Conservation (phyloP, 495 filamentous ascomycete genomes). For the Annulohypoxylon maeteangense region DNA sequence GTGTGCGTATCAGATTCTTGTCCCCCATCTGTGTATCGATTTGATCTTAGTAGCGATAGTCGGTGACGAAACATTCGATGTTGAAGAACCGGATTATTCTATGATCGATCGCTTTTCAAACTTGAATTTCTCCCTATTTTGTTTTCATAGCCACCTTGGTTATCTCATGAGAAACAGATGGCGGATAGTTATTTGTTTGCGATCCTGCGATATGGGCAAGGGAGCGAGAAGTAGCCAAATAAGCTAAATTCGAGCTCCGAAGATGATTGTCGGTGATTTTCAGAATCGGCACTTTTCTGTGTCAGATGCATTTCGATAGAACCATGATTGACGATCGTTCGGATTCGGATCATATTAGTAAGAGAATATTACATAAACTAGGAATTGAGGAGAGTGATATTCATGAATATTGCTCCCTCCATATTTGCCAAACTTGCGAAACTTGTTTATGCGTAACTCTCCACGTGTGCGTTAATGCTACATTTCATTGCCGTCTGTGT, state of each 20-base stretch:
- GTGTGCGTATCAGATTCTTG: conserved; percentile 2
- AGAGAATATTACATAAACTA: conserved; percentile 6
- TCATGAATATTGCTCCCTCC: conserved; percentile 8
- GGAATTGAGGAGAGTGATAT: background rate
- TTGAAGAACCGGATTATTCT: background rate
- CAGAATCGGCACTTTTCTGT: background rate
- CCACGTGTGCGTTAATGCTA: background rate
- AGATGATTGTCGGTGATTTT: conserved; percentile 3
- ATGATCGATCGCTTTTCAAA: background rate
- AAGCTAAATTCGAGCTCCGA: background rate
- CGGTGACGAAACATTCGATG: conserved; percentile 5
- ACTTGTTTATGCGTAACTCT: background rate
- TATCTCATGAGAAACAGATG: background rate
- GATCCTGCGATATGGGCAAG: background rate
- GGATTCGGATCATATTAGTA: conserved; percentile 4
- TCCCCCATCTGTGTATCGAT: background rate
- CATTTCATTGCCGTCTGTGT: background rate
- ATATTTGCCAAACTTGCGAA: background rate
- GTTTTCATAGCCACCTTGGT: background rate
- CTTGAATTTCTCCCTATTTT: background rate
- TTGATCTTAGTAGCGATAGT: conserved; percentile 1
- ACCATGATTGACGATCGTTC: conserved; percentile 18
- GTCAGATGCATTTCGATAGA: background rate
- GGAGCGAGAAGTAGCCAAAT: background rate
- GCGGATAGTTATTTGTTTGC: background rate